A percentile compares a stretch with the other conserved stretches of the same genome.
phyloP scores from a whole-genome alignment of 306 rosid genomes.

The Lagenaria siceraria region DNA sequence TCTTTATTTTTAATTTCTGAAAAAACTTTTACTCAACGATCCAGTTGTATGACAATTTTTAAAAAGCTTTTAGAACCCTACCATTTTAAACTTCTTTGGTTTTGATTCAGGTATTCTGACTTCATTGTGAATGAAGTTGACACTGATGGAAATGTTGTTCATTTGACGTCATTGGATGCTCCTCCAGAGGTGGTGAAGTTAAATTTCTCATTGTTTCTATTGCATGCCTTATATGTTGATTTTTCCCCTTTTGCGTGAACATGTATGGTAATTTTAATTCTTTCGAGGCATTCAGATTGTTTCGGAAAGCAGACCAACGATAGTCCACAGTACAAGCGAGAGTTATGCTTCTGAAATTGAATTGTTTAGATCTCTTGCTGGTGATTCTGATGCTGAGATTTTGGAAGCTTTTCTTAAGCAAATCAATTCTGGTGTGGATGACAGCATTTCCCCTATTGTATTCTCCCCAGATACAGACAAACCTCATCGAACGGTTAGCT shows the following conservation, averaged over 20 bases:
- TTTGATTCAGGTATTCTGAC: conserved; percentile 68
- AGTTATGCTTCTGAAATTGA: conserved; percentile 62
- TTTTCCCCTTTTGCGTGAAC: background rate
- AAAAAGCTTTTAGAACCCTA: background rate
- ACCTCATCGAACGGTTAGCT: conserved; percentile 74
- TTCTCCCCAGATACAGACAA: conserved; percentile 70
- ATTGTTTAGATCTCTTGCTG: conserved; percentile 59
- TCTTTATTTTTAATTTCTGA: background rate
- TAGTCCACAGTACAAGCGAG: conserved; percentile 12
- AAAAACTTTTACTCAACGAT: background rate
- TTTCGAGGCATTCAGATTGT: conserved; percentile 27
- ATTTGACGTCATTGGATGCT: conserved; percentile 51
- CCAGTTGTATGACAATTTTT: background rate
- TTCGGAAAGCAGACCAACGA: conserved; percentile 26
- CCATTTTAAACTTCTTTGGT: background rate
- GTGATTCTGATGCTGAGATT: conserved; percentile 36
- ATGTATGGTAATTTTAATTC: background rate
- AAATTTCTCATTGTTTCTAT: background rate
- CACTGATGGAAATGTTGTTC: conserved; percentile 53
- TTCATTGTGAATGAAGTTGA: conserved; percentile 94
- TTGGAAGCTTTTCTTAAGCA: conserved; percentile 52
- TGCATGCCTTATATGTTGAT: background rate
- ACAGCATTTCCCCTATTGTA: conserved; percentile 38
- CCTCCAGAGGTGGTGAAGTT: conserved; percentile 29
- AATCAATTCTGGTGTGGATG: conserved; percentile 43